Evolutionary conservation across 2,329 filamentous ascomycete genomes (phyloP).

Genomic region (Cercospora nicotianae): DNA sequence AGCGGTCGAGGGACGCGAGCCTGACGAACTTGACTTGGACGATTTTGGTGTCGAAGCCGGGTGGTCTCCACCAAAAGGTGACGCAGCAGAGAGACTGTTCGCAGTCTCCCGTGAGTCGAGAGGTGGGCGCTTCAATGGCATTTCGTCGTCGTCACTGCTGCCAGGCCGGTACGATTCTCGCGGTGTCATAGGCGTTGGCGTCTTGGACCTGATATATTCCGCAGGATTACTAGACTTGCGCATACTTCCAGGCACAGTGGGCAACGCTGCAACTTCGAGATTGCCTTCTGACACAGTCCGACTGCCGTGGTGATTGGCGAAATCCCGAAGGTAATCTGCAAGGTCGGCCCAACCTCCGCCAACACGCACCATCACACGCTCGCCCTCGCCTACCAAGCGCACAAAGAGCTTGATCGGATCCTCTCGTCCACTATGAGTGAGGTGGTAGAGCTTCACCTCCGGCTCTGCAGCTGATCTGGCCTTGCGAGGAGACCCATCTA

Average conservation of each 20-base stretch:
- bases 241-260: constrained; percentile 23
- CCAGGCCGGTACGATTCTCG: constrained; percentile 13
- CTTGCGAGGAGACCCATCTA: constrained; percentile 38
- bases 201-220: constrained; percentile 24
- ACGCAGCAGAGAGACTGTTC: constrained; percentile 6
- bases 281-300: constrained; percentile 57
- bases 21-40: constrained; percentile 25
- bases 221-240: constrained; percentile 35
- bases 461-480: constrained; percentile 34
- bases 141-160: constrained; percentile 24
- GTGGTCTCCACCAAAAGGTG: not conserved
- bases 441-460: constrained; percentile 89
- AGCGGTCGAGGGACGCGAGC: constrained; percentile 32
- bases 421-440: constrained; percentile 78
- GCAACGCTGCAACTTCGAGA: constrained; percentile 56
- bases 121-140: constrained; percentile 10
- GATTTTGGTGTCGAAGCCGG: constrained; percentile 23
- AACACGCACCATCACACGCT: constrained; percentile 96
- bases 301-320: constrained; percentile 87
- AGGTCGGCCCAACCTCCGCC: constrained; percentile 98
- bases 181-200: constrained; percentile 9
- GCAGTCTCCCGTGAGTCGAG: constrained; percentile 12
- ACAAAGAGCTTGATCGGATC: constrained; percentile 94
- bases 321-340: constrained; percentile 90
- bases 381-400: constrained; percentile 85